Percentiles rank a stretch among this genome's conserved stretches.
These are phyloP conservation scores for Solanum peruvianum DNA, from an alignment of 257 asterid species.

Conservation along the genomic window DNA sequence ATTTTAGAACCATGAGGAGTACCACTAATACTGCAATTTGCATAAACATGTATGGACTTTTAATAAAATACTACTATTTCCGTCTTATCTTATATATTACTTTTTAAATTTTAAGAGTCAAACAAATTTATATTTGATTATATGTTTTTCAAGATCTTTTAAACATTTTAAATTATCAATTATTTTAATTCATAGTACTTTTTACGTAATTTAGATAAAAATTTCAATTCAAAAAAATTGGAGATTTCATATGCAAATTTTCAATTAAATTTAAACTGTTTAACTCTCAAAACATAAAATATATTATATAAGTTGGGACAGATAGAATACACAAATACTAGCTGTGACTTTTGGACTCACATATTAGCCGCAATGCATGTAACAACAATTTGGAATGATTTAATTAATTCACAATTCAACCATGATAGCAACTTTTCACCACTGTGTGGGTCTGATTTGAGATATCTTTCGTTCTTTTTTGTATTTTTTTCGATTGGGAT, in stretches of 20 bases:
- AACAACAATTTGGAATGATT: not conserved
- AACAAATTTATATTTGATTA: no score
- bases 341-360: not conserved
- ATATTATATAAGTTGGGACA: fast-evolving
- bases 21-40: not conserved
- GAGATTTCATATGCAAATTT: no score
- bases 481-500: not conserved
- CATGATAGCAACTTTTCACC: not conserved
- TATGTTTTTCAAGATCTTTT: no score
- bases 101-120: no score
- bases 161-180: no score
- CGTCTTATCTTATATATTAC: no score
- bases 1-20: not conserved
- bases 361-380: not conserved
- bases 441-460: not conserved
- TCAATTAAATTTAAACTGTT: no score
- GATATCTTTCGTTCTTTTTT: not conserved
- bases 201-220: no score
- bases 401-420: not conserved
- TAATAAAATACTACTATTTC: not conserved
- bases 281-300: no score
- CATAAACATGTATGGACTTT: not conserved
- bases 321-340: no score
- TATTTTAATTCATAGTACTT: no score
- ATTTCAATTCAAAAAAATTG: no score